A percentile compares a stretch with the other conserved stretches of the same genome.
These are phyloP conservation scores for Centaurea solstitialis DNA, from an alignment of 129 eudicot species.

Conservation along the genomic window DNA sequence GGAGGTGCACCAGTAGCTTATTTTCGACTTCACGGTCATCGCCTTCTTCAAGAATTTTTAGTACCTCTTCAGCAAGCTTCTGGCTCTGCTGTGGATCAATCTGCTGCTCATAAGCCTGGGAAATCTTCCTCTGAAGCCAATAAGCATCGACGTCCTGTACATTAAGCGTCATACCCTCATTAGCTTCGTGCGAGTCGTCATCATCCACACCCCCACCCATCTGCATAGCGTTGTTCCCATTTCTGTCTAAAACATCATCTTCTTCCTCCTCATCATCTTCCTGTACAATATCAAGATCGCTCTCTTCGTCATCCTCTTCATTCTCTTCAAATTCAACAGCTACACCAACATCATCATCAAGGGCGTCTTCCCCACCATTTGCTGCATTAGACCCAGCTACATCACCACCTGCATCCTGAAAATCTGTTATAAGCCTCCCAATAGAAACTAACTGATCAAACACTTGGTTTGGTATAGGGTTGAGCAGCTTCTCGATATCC, in stretches of 20 bases:
- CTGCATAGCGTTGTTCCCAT: slow-evolving; percentile 80
- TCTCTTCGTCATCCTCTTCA: slow-evolving; percentile 90
- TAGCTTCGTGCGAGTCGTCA: slow-evolving; percentile 71
- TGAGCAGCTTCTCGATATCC: slow-evolving; percentile 90
- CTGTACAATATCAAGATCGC: slow-evolving; percentile 77
- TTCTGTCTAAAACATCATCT: slow-evolving; percentile 62
- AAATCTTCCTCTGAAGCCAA: slow-evolving; percentile 97
- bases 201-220: slow-evolving; percentile 96
- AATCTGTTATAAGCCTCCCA: slow-evolving; percentile 80
- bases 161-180: slow-evolving; percentile 84
- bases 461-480: slow-evolving; percentile 54
- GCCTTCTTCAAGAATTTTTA: slow-evolving; percentile 88
- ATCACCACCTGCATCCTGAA: slow-evolving; percentile 66
- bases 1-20: slow-evolving; percentile 72
- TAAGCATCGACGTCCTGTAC: slow-evolving; percentile 96
- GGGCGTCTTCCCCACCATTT: slow-evolving; percentile 53
- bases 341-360: slow-evolving; percentile 90
- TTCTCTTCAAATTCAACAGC: slow-evolving; percentile 97
- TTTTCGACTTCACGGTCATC: slow-evolving; percentile 86
- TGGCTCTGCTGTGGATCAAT: slow-evolving; percentile 97
- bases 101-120: slow-evolving; percentile 89
- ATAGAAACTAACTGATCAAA: slow-evolving; percentile 65
- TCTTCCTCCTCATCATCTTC: slow-evolving; percentile 91
- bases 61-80: slow-evolving; percentile 88
- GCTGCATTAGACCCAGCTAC: slow-evolving; percentile 44